Conservation (phyloP, 768 basidiomycete species). For the Boletus subparvulus region DNA sequence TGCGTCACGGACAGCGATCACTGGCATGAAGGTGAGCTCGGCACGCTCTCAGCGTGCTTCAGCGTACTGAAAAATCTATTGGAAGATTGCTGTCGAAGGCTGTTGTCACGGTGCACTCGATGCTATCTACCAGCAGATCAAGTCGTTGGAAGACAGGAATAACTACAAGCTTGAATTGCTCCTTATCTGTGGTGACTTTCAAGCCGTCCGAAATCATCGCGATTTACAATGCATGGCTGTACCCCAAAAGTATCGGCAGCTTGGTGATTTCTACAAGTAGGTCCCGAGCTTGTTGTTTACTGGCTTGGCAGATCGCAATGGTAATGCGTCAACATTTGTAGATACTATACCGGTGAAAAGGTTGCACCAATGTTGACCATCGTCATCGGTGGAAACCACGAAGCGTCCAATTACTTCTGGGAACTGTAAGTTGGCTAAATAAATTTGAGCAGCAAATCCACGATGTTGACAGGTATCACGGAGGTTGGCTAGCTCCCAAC, state of each 20-base stretch:
- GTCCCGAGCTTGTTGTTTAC: neutral
- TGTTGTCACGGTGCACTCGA: constrained; percentile 96
- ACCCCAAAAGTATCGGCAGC: constrained; percentile 79
- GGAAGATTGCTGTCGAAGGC: constrained; percentile 84
- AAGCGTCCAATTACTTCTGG: constrained; percentile 95
- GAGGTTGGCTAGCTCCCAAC: constrained; percentile 95
- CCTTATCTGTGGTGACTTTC: constrained; percentile 94
- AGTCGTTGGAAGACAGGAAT: constrained; percentile 57
- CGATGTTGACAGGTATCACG: constrained; percentile 68
- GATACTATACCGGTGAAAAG: constrained; percentile 85
- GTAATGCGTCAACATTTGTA: constrained; percentile 27
- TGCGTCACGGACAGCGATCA: neutral
- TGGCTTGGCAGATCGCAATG: neutral
- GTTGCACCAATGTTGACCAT: constrained; percentile 86
- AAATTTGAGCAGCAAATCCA: neutral
- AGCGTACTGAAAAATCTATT: constrained; percentile 3
- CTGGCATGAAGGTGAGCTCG: constrained; percentile 28
- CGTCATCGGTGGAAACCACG: constrained; percentile 97
- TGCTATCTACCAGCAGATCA: constrained; percentile 75
- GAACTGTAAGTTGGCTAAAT: constrained; percentile 64
- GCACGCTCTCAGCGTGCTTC: neutral
- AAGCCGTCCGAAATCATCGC: constrained; percentile 81
- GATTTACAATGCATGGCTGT: constrained; percentile 92
- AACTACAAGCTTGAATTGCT: constrained; percentile 77
- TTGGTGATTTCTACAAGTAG: constrained; percentile 85